Percentiles rank a stretch among this genome's conserved stretches.
Conservation (phyloP, 116 monocot genomes). For the Iris pallida region DNA sequence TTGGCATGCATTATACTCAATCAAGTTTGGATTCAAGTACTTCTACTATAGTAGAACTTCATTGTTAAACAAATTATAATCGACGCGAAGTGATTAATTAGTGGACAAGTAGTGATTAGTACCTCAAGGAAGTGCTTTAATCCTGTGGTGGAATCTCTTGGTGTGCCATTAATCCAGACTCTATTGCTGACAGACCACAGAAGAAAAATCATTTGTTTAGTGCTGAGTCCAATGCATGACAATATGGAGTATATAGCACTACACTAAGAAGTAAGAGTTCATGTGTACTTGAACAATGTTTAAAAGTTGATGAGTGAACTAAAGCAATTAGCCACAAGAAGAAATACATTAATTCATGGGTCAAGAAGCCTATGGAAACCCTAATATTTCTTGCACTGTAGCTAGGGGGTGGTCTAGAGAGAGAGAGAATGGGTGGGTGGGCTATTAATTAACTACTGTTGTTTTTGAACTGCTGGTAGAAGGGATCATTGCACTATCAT, state of each 20-base stretch:
- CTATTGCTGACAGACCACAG: slow-evolving; percentile 23
- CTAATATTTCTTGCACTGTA: too few species aligned
- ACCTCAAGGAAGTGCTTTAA: slow-evolving; percentile 41
- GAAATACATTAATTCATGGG: background rate
- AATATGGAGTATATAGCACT: too few species aligned
- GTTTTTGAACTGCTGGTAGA: slow-evolving; percentile 18
- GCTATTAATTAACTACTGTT: background rate
- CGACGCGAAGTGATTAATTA: too few species aligned
- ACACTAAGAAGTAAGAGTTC: too few species aligned
- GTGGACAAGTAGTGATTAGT: background rate
- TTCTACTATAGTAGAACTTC: too few species aligned
- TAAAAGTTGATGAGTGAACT: too few species aligned
- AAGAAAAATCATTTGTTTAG: slow-evolving; percentile 1
- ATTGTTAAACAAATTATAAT: too few species aligned
- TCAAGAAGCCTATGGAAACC: too few species aligned
- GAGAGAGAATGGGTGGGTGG: background rate
- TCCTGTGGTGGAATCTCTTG: slow-evolving; percentile 27
- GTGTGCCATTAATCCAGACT: slow-evolving; percentile 38
- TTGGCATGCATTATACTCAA: too few species aligned
- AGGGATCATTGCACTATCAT: slow-evolving; percentile 42
- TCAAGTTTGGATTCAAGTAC: too few species aligned
- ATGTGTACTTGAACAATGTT: too few species aligned
- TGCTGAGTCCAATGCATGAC: slow-evolving; percentile 11
- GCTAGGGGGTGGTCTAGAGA: background rate
- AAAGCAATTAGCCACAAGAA: too few species aligned